Percentiles rank a stretch among this genome's conserved stretches.
phyloP scores from a whole-genome alignment of 208 protist species.

The Naegleria fowleri region DNA sequence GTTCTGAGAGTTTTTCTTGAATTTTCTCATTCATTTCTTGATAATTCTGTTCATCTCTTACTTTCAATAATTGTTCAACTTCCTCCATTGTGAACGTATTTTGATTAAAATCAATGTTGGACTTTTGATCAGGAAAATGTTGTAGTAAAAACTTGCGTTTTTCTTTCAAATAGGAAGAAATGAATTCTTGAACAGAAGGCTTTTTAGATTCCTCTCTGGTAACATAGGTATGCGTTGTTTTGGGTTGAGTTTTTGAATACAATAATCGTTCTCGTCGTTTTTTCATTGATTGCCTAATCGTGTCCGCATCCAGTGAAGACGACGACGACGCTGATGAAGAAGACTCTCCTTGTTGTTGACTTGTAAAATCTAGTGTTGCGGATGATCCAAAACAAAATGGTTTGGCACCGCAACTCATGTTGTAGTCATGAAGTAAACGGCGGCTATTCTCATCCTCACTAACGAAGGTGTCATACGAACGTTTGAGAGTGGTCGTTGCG shows the following conservation, averaged over 20 bases:
- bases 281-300: neutral
- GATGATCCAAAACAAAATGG: neutral
- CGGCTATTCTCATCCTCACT: neutral
- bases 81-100: neutral
- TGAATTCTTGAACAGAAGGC: neutral
- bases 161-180: neutral
- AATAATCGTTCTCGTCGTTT: neutral
- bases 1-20: neutral
- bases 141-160: neutral
- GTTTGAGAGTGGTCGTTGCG: neutral
- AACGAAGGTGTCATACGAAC: neutral
- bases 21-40: neutral
- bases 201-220: neutral
- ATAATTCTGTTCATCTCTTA: neutral
- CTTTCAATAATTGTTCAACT: slow-evolving; percentile 16
- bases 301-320: neutral
- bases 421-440: neutral
- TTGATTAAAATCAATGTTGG: neutral
- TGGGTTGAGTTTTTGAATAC: neutral
- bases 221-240: neutral
- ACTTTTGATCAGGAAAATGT: neutral
- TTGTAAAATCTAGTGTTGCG: neutral
- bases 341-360: neutral
- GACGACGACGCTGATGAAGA: neutral
- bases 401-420: neutral